Base-by-base conservation (phyloP, 2,329 filamentous ascomycete species). In the Phoma sp. region DNA sequence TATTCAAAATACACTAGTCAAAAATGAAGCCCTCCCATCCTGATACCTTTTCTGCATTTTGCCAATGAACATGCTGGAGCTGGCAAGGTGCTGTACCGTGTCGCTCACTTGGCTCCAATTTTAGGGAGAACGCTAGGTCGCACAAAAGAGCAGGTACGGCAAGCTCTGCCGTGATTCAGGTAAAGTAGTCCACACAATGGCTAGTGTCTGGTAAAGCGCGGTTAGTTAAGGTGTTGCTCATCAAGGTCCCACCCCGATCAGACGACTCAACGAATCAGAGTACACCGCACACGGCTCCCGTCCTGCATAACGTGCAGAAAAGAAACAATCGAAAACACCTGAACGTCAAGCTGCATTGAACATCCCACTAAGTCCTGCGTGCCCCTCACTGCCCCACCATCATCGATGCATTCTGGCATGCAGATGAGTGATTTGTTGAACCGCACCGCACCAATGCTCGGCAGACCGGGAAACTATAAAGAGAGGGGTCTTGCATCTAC, bases 311-410 rank as follows among this genome's bases (percentile, higher is more conserved):
- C 8, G 27, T 14, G 10, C 22, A 36, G 30, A 29, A n/a, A 33
- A 14, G 36, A 14, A 33, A 13, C 23, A 22, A 8, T 9, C 33
- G 27, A 7, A 39, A 25, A 40, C 10, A 48, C 35, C 25, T 18
- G 27, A 29, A 29, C 30, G 38, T 33, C 41, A 50, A 47, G 52
- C 32, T 39, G 52, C 30, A 50, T 46, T 14, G 32, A 18, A 14
- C 33, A 27, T 42, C 41, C 32, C 27, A 27, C 45, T 49, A 49
- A 41, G 42, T 24, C 29, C 30, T 32, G 33, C n/a, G 25, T 45
- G 38, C 52, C 52, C 52, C 52, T 55, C 52, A 45, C 22, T 55
- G 36, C 52, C 52, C 52, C 46, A 47, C 52, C 30, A 36, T 37
- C 30, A 46, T 27, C 40, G 29, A 33, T 3, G 22, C 13, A 32